A percentile compares a stretch with the other conserved stretches of the same genome.
Conservation (phyloP, 2,329 filamentous ascomycete species). For the Colletotrichum trifolii region DNA sequence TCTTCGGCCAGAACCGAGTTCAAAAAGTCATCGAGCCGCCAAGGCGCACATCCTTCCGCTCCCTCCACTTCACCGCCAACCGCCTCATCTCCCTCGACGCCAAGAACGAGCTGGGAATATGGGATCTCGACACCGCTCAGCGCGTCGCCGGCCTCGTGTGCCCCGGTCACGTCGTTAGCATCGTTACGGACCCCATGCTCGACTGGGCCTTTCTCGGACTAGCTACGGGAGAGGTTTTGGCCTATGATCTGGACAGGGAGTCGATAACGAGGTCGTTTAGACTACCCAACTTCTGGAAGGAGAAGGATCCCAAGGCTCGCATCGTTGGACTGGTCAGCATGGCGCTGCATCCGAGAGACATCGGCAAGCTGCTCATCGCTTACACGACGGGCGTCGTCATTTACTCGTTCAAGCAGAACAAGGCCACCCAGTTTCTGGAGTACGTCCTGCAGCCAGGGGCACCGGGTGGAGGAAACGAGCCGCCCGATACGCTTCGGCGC, state of each 20-base stretch:
- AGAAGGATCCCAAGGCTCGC: conserved; percentile 75
- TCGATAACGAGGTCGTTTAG: conserved; percentile 76
- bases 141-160: conserved; percentile 77
- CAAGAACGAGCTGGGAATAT: conserved; percentile 87
- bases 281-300: conserved; percentile 88
- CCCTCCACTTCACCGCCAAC: conserved; percentile 86
- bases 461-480: conserved; percentile 79
- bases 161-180: conserved; percentile 77
- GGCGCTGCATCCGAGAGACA: conserved; percentile 89
- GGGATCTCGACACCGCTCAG: conserved; percentile 78
- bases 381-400: conserved; percentile 89
- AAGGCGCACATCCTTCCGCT: conserved; percentile 78
- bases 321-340: conserved; percentile 77
- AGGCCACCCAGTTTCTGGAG: conserved; percentile 80
- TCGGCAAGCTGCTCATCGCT: conserved; percentile 90
- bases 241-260: conserved; percentile 92
- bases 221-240: conserved; percentile 84
- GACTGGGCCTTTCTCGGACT: conserved; percentile 93
- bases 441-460: conserved; percentile 86
- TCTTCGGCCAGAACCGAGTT: conserved; percentile 86
- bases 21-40: conserved; percentile 78
- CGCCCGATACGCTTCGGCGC: conserved; percentile 70
- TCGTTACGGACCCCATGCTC: conserved; percentile 88
- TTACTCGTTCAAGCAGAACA: conserved; percentile 95
- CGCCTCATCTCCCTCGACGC: conserved; percentile 86